These are phyloP conservation scores for Mortierella antarctica DNA, from an alignment of 192 early-diverging fungal genomes.

Conservation along the genomic window DNA sequence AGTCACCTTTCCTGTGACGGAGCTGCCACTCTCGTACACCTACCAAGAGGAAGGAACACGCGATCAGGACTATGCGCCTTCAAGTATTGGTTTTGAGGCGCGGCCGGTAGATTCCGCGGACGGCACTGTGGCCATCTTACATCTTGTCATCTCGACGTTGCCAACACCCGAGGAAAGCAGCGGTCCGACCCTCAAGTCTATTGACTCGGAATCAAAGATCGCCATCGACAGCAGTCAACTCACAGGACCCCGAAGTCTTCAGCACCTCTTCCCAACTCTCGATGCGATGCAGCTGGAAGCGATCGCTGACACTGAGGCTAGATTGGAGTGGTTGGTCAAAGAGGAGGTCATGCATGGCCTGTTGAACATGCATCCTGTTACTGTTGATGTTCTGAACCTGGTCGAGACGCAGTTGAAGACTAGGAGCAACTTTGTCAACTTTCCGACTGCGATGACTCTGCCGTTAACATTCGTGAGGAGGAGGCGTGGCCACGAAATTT, in stretches of 20 bases:
- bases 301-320: constrained; percentile 63
- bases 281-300: constrained; percentile 66
- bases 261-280: constrained; percentile 44
- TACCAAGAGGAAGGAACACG: constrained; percentile 44
- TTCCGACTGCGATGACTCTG: constrained; percentile 63
- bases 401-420: constrained; percentile 64
- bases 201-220: constrained; percentile 44
- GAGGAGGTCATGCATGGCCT: constrained; percentile 82
- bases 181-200: constrained; percentile 47
- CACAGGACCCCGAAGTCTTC: constrained; percentile 16
- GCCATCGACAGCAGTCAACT: constrained; percentile 27
- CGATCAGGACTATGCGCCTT: constrained; percentile 67
- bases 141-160: constrained; percentile 73
- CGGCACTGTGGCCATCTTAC: constrained; percentile 75
- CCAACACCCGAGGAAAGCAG: constrained; percentile 56
- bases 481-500: constrained; percentile 58
- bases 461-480: constrained; percentile 63
- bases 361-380: constrained; percentile 66
- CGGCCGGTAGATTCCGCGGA: constrained; percentile 76
- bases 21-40: constrained; percentile 74
- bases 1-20: constrained; percentile 62
- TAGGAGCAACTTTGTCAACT: constrained; percentile 66
- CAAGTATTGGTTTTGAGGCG: constrained; percentile 65
- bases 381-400: constrained; percentile 57
- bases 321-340: constrained; percentile 72